phyloP scores from a whole-genome alignment of 306 rosid genomes.

The Citrullus colocynthis region DNA sequence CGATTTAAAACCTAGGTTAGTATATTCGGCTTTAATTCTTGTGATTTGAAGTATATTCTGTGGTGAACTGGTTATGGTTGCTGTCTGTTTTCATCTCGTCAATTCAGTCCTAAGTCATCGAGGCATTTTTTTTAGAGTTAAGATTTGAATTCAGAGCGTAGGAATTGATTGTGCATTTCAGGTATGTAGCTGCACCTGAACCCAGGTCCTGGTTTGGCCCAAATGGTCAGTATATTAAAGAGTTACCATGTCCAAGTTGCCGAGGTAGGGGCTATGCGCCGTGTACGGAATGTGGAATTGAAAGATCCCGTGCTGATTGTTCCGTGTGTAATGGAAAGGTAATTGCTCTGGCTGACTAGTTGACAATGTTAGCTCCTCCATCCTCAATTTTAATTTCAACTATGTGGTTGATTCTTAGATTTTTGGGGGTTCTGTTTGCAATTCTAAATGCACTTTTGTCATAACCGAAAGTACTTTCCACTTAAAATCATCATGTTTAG shows the following conservation, averaged over 20 bases:
- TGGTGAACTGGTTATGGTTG: not conserved
- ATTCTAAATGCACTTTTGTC: not conserved
- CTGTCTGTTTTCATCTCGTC: not conserved
- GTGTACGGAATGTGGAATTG: conserved; percentile 83
- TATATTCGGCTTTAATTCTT: not conserved
- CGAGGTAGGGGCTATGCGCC: conserved; percentile 92
- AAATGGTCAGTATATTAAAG: conserved; percentile 78
- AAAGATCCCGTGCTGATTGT: conserved; percentile 78
- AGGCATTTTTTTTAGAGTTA: not conserved
- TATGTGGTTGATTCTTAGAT: not conserved
- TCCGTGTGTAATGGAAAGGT: conserved; percentile 79
- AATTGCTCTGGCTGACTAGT: conserved; percentile 4
- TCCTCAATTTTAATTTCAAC: not conserved
- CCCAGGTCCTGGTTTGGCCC: conserved; percentile 89
- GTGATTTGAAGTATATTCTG: not conserved
- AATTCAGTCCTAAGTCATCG: not conserved
- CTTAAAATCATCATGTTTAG: not conserved
- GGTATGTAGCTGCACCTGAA: conserved; percentile 35
- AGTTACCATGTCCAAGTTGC: conserved; percentile 92
- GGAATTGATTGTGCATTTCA: conserved; percentile 14
- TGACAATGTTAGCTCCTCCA: not conserved
- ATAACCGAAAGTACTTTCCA: not conserved
- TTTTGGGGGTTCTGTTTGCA: no score
- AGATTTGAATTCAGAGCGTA: not conserved
- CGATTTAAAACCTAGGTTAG: conserved; percentile 51